A percentile compares a stretch with the other conserved stretches of the same genome.
Evolutionary conservation across 2,329 filamentous ascomycete species (phyloP).

Genomic region (Coniella vitis): DNA sequence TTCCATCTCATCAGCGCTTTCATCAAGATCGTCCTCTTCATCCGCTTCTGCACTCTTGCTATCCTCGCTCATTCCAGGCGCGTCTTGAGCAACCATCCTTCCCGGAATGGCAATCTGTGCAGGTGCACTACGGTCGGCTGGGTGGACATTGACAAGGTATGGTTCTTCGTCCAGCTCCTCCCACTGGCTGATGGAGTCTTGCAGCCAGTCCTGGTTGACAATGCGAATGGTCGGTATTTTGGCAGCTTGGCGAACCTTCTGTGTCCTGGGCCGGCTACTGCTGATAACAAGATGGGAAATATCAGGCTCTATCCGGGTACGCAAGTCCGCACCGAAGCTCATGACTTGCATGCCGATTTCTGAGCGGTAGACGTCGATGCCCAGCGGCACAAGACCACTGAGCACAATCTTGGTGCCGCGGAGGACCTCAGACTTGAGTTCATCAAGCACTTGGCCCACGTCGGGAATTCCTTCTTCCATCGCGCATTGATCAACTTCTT

Average conservation of each 20-base stretch:
- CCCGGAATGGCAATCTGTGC: conserved; percentile 5
- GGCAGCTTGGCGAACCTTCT: conserved; percentile 84
- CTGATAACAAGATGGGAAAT: conserved; percentile 72
- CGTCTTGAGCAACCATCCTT: conserved; percentile 22
- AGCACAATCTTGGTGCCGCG: conserved; percentile 73
- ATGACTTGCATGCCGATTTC: conserved; percentile 84
- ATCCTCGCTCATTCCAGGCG: conserved; percentile 22
- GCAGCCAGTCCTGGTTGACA: conserved; percentile 85
- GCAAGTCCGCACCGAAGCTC: conserved; percentile 70
- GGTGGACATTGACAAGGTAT: conserved; percentile 70
- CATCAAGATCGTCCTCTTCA: conserved; percentile 38
- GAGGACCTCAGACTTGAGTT: conserved; percentile 72
- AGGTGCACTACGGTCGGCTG: conserved; percentile 48
- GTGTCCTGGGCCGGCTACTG: conserved; percentile 67
- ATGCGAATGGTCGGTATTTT: conserved; percentile 78
- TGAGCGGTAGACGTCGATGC: conserved; percentile 68
- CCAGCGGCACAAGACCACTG: conserved; percentile 82
- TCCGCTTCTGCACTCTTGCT: conserved; percentile 27
- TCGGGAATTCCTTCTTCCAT: conserved; percentile 64
- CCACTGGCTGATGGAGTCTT: conserved; percentile 81
- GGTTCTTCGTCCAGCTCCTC: conserved; percentile 68
- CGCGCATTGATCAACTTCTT: conserved; percentile 63
- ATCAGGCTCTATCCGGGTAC: conserved; percentile 49
- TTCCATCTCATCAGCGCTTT: conserved; percentile 30
- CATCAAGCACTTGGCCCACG: conserved; percentile 75